Evolutionary conservation across 768 basidiomycete genomes (phyloP).

Genomic region (Lentinula raphanica): DNA sequence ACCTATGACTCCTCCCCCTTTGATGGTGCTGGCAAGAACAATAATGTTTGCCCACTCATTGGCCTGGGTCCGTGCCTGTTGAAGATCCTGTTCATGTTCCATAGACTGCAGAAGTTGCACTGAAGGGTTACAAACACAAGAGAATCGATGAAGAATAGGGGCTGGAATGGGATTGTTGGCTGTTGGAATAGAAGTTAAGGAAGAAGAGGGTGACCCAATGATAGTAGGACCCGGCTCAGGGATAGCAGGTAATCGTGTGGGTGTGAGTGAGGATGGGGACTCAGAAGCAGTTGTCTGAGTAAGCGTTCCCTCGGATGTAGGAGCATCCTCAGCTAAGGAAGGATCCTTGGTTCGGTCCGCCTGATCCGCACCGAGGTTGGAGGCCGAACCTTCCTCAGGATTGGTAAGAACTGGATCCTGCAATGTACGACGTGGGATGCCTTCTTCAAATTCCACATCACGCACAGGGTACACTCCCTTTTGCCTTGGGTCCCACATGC

Average conservation of each 20-base stretch:
- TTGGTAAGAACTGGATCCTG: neutral
- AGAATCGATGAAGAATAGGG: too few relatives aligned
- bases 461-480: slow-evolving; percentile 8
- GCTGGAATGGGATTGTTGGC: too few relatives aligned
- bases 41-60: neutral
- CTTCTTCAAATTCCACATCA: slow-evolving; percentile 11
- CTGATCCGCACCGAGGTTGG: neutral
- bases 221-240: neutral
- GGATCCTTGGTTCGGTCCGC: neutral
- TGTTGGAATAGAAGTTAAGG: too few relatives aligned
- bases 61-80: neutral
- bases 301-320: neutral
- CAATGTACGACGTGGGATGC: neutral
- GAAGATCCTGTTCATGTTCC: neutral
- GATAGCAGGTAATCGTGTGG: too few relatives aligned
- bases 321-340: neutral
- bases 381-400: neutral
- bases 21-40: neutral
- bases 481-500: slow-evolving; percentile 2
- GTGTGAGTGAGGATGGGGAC: too few relatives aligned
- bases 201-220: too few relatives aligned
- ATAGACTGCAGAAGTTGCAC: neutral
- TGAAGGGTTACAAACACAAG: neutral
- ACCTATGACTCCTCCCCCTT: neutral
- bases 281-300: neutral